These are phyloP conservation scores for Strobilomyces confusus DNA, from an alignment of 768 basidiomycete genomes.

Conservation along the genomic window DNA sequence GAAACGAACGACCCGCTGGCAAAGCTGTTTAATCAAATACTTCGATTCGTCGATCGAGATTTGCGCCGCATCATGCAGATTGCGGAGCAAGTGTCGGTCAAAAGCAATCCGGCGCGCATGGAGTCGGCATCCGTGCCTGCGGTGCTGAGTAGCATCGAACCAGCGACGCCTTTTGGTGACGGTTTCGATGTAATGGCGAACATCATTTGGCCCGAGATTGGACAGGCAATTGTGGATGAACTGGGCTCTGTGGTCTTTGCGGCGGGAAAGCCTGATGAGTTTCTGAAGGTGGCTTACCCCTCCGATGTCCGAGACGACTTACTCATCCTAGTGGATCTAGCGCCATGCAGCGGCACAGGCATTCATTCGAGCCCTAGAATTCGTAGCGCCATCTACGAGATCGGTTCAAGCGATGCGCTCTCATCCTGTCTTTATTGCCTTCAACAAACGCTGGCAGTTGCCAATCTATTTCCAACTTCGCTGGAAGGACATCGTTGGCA, in stretches of 20 bases:
- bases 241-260: constrained; percentile 82
- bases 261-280: constrained; percentile 87
- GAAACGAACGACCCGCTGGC: constrained; percentile 66
- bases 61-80: constrained; percentile 70
- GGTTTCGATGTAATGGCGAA: constrained; percentile 84
- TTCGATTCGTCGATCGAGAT: constrained; percentile 78
- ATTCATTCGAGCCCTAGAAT: constrained; percentile 80
- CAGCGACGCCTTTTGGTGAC: constrained; percentile 13
- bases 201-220: constrained; percentile 87
- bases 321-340: constrained; percentile 37
- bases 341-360: constrained; percentile 80
- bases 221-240: constrained; percentile 76
- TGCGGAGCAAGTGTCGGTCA: constrained; percentile 63
- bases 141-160: constrained; percentile 2
- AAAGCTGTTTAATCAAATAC: constrained; percentile 73
- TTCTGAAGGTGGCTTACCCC: constrained; percentile 63
- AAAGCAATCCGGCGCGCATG: constrained; percentile 33
- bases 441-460: constrained; percentile 90
- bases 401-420: constrained; percentile 69
- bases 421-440: constrained; percentile 65
- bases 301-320: neutral
- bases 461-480: constrained; percentile 96
- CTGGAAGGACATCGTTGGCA: constrained; percentile 88
- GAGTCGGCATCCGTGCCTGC: constrained; percentile 5
- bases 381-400: constrained; percentile 69